phyloP scores from a whole-genome alignment of 805 yeast genomes.

The Kuraishia borneana region DNA sequence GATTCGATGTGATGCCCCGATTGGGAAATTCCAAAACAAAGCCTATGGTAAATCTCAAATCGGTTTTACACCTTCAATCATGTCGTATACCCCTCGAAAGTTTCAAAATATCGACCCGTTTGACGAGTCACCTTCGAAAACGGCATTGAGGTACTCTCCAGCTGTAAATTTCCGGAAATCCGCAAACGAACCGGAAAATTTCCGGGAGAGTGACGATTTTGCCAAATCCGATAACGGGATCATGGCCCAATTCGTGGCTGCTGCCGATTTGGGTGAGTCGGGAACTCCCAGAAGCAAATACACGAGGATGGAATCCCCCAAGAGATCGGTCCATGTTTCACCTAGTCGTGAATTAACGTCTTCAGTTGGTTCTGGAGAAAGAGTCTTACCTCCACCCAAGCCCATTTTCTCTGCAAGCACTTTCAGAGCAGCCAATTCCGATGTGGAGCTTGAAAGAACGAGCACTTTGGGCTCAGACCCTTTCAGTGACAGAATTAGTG shows the following conservation, averaged over 20 bases:
- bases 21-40: no score
- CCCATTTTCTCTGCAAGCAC: conserved; percentile 56
- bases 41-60: no score
- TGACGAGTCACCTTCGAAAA: conserved; percentile 20
- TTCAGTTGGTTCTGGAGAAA: conserved; percentile 24
- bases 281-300: conserved; percentile 55
- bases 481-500: neutral
- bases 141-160: conserved; percentile 31
- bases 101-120: neutral
- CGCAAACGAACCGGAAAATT: no score
- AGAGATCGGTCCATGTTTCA: conserved; percentile 39
- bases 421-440: conserved; percentile 43
- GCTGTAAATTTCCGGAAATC: conserved; percentile 26
- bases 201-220: no score
- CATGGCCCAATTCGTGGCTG: conserved; percentile 10
- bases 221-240: no score
- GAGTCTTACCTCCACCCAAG: conserved; percentile 51
- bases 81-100: neutral
- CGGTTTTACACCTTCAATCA: no score
- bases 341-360: conserved; percentile 17
- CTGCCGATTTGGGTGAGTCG: conserved; percentile 11
- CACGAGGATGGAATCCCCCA: conserved; percentile 65
- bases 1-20: no score
- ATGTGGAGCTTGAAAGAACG: conserved; percentile 6
- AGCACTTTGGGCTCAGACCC: conserved; percentile 1